Evolutionary conservation across 768 basidiomycete genomes (phyloP), one percentile per base, ranked within the genome.

Genomic region (Boletus rufocinnamomeus): DNA sequence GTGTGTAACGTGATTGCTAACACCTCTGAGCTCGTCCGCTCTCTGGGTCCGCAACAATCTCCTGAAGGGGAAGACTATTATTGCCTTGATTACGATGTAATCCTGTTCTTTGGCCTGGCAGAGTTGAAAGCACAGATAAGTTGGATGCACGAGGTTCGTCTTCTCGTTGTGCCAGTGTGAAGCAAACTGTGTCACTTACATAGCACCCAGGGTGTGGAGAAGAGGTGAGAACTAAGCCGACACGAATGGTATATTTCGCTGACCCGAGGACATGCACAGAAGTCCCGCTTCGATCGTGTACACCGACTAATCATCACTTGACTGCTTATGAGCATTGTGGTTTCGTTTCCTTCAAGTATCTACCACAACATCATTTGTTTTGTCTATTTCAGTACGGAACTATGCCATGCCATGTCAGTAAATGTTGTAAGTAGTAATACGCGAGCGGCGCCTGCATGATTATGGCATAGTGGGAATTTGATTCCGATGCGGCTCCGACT

Each of bases 101-200:
- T 80, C 16, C 52, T 82, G 16, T 65, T 72, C 11, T 76, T 79
- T 48, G 80, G 80, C 2, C 54, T 75, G 11, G 77, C 79, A 0
- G 81, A 82, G 53, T 57, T 81, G 34, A 77, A 79, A 58, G 81
- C 79, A 0, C 76, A 80, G 37, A 72, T 80, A 28, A 63, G 70
- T 2, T 82, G 81, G 81, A 64, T 13, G 19, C 4, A 62, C 11
- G 74, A 80, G 9, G 66, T 66, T 11, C 38, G 61, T 49, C 37
- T 21, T 25, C 5, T 34, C 13, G 25, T 50, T 4, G 1, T 16
- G 4, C 5, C 1, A 9, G n/a, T 3, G 9, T 37, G 14, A 1
- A 8, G n/a, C 0, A 11, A 19, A 19, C 21, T 21, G 21, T 25
- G 28, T 56, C 3, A 43, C 30, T 57, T 10, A 65, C 54, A 32